phyloP scores from a whole-genome alignment of 805 yeast species.

The Saccharomyces eubayanus region DNA sequence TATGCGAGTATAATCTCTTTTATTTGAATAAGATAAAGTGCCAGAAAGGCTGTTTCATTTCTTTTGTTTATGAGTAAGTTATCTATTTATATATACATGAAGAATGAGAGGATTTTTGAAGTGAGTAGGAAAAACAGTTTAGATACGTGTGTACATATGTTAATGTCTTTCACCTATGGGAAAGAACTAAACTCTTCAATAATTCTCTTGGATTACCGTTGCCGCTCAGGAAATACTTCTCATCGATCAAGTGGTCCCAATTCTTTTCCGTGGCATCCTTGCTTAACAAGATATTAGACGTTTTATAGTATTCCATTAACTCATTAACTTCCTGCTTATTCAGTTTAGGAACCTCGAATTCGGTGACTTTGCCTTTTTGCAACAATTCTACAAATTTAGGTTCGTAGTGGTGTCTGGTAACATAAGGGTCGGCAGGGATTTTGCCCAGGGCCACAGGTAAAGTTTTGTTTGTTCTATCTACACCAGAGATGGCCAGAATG shows the following conservation, averaged over 20 bases:
- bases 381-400: constrained; percentile 44
- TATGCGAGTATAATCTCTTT: background rate
- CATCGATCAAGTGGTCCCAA: constrained; percentile 34
- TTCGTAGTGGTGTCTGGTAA: constrained; percentile 43
- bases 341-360: constrained; percentile 38
- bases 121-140: background rate
- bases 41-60: background rate
- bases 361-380: constrained; percentile 29
- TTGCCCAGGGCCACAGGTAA: constrained; percentile 52
- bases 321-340: constrained; percentile 37
- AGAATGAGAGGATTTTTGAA: background rate
- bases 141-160: constrained; percentile 4
- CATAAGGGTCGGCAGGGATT: constrained; percentile 48
- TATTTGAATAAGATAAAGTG: background rate
- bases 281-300: constrained; percentile 35
- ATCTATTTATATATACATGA: background rate
- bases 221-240: constrained; percentile 50
- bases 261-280: constrained; percentile 29
- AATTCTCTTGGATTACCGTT: constrained; percentile 57
- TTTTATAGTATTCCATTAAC: constrained; percentile 35
- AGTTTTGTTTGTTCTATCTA: constrained; percentile 45
- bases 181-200: constrained; percentile 30
- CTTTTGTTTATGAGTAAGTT: background rate
- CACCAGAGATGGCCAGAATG: constrained; percentile 53
- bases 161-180: constrained; percentile 6